A percentile compares a stretch with the other conserved stretches of the same genome.
These are phyloP conservation scores for Oryza coarctata DNA, from an alignment of 176 grass and related monocot species.

Conservation along the genomic window DNA sequence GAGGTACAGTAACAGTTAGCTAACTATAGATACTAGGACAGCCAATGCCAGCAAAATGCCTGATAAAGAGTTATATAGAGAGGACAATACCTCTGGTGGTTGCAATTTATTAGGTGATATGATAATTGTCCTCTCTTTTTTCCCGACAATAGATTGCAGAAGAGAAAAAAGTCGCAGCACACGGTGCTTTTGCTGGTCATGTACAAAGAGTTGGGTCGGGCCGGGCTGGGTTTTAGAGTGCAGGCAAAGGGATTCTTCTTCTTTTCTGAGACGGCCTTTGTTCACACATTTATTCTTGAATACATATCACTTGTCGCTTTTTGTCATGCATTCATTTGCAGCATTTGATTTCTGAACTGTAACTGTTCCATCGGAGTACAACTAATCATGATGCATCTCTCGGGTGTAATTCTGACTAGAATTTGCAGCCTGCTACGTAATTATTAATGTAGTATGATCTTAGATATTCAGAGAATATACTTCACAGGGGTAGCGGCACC, in stretches of 20 bases:
- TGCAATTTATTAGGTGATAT: conserved; percentile 58
- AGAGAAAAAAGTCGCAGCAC: neutral
- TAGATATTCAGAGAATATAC: neutral
- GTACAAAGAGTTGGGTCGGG: conserved; percentile 63
- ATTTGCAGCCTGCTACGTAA: neutral
- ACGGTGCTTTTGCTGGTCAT: conserved; percentile 35
- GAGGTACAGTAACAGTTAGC: neutral
- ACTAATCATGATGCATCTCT: neutral
- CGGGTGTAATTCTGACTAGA: neutral
- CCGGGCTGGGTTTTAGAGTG: conserved; percentile 82
- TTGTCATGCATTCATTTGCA: neutral
- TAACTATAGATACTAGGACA: neutral
- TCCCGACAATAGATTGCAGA: neutral
- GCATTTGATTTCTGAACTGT: neutral
- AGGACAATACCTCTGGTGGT: neutral
- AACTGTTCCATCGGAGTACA: neutral
- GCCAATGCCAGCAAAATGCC: neutral
- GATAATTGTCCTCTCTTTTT: conserved; percentile 27
- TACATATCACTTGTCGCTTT: neutral
- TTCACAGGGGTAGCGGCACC: no score
- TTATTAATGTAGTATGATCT: neutral
- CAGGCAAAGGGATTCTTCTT: conserved; percentile 47
- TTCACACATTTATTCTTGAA: neutral
- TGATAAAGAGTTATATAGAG: conserved; percentile 26
- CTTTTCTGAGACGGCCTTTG: conserved; percentile 9